A percentile compares a stretch with the other conserved stretches of the same genome.
Evolutionary conservation across 306 rosid genomes (phyloP).

Genomic region (Quercus variabilis): DNA sequence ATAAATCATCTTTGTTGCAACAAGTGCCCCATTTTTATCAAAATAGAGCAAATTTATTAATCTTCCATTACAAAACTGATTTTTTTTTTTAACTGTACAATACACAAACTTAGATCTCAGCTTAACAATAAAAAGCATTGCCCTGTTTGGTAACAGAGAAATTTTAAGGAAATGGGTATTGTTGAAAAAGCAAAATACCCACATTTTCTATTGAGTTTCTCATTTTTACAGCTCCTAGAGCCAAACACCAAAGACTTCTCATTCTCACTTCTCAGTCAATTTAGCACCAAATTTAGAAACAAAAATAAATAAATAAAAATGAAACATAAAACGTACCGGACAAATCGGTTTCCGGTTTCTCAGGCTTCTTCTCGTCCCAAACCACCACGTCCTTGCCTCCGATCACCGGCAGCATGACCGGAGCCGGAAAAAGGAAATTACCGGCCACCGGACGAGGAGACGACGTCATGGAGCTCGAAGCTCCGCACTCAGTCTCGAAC

Average conservation of each 20-base stretch:
- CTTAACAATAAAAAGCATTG: neutral
- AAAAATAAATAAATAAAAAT: neutral
- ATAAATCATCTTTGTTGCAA: too few relatives aligned
- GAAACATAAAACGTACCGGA: constrained; percentile 45
- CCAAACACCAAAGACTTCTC: neutral
- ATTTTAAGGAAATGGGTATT: neutral
- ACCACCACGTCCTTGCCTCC: constrained; percentile 68
- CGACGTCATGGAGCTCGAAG: constrained; percentile 67
- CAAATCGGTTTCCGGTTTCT: constrained; percentile 45
- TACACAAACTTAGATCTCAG: neutral
- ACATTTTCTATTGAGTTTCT: neutral
- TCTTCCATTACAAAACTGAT: too few relatives aligned
- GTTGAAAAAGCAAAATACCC: neutral
- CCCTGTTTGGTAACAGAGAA: neutral
- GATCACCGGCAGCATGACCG: constrained; percentile 61
- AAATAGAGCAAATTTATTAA: too few relatives aligned
- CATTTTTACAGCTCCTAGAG: neutral
- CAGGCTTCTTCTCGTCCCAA: constrained; percentile 71
- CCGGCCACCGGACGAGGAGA: constrained; percentile 50
- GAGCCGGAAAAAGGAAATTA: constrained; percentile 45
- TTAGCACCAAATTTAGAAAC: neutral
- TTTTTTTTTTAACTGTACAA: too few relatives aligned
- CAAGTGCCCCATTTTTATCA: too few relatives aligned
- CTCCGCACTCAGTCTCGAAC: constrained; percentile 71
- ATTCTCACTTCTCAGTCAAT: neutral